Base-by-base conservation (phyloP, 331 rosid species). In the Quercus phellos region DNA sequence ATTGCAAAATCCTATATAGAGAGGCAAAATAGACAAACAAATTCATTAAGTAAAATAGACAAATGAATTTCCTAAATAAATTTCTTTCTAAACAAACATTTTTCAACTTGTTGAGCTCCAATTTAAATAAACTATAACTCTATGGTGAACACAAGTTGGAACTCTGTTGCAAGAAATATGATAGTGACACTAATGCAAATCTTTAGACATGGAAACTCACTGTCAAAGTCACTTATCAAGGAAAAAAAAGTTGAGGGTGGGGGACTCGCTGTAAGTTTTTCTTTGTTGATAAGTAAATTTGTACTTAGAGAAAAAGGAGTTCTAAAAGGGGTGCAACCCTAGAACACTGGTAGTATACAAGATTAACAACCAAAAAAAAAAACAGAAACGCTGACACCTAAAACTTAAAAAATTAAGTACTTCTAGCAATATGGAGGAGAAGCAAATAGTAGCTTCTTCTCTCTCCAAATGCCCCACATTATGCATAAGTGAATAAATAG, bases 1-100 rank as follows among this genome's bases (percentile, higher is more conserved):
- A 92, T 82, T 2, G 78, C 24, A 38, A 78, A 76, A 70, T 77
- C 98, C 99, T 95, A 75, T 22, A 63, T 75, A 38, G 51, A 70
- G 55, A n/a, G 55, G 32, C 6, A 51, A 78, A 55, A 68, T 16
- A 38, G 55, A 81, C 78, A 76, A 51, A 81, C 32, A 12, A 69
- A 14, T 38, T 50, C 46, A 38, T 38, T 8, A 68, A 26, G 38
- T 4, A 43, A 78, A 55, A 68, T 16, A 38, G 55, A 81, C 77
- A 76, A 51, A 81, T 43, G 35, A 69, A 14, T 38, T 50, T 50
- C 22, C 55, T 17, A 80, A 54, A 26, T 18, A 19, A 5, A 29
- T 29, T 29, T 29, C 43, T 63, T 63, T 63, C 18, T 24, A 4
- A 14, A 63, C 69, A 63, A 5, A 6, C 42, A 27, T 63, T 26